phyloP scores from a whole-genome alignment of 805 yeast species.

The Clavispora vitiphila region DNA sequence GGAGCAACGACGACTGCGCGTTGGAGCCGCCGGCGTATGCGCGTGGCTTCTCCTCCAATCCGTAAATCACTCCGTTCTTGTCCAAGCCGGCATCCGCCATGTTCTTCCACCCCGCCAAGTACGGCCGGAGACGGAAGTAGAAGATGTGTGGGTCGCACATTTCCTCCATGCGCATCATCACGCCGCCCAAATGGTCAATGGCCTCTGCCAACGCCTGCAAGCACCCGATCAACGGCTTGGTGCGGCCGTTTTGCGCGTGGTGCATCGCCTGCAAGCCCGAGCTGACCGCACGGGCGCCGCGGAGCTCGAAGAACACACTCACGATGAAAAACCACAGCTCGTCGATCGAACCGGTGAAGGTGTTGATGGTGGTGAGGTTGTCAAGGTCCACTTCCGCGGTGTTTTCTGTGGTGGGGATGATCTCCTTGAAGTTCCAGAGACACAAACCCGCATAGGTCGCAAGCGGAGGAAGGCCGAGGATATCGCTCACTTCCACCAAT shows the following conservation, averaged over 20 bases:
- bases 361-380: slow-evolving; percentile 70
- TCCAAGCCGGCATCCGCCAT: slow-evolving; percentile 80
- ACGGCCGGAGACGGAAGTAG: slow-evolving; percentile 82
- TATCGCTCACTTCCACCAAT: slow-evolving; percentile 50
- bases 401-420: slow-evolving; percentile 38
- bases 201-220: slow-evolving; percentile 67
- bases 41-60: slow-evolving; percentile 53
- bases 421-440: slow-evolving; percentile 79
- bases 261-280: slow-evolving; percentile 65
- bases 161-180: slow-evolving; percentile 80
- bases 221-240: slow-evolving; percentile 34
- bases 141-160: slow-evolving; percentile 94
- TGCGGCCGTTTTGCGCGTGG: slow-evolving; percentile 46
- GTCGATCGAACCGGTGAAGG: slow-evolving; percentile 86
- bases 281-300: slow-evolving; percentile 67
- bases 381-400: slow-evolving; percentile 47
- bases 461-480: slow-evolving; percentile 74
- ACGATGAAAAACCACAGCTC: slow-evolving; percentile 93
- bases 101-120: slow-evolving; percentile 89
- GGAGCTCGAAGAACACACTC: slow-evolving; percentile 78
- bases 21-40: slow-evolving; percentile 84
- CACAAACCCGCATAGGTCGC: slow-evolving; percentile 86
- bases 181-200: slow-evolving; percentile 68
- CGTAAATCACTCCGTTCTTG: slow-evolving; percentile 70
- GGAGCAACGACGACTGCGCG: slow-evolving; percentile 88